Conservation (phyloP, 1,284 basidiomycete genomes). For the Irpex rosettiformis region DNA sequence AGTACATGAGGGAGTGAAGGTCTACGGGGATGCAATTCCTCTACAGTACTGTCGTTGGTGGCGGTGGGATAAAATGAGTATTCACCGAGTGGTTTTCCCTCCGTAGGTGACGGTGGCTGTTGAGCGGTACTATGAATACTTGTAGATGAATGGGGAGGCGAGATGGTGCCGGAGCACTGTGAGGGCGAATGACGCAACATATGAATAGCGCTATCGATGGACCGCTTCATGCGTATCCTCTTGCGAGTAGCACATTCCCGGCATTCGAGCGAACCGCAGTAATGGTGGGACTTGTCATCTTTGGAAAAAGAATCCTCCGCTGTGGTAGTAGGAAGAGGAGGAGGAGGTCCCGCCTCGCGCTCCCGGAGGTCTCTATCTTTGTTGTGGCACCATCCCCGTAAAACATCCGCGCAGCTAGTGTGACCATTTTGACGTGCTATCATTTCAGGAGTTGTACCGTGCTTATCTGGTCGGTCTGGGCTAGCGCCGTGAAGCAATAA, state of each 20-base stretch:
- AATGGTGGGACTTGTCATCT: constrained; percentile 18
- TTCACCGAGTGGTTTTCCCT: constrained; percentile 26
- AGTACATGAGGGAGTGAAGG: constrained; percentile 37
- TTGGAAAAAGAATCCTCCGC: constrained; percentile 18
- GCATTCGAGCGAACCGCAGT: constrained; percentile 26
- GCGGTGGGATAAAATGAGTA: constrained; percentile 22
- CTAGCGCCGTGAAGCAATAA: constrained; percentile 81
- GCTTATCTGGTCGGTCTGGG: constrained; percentile 78
- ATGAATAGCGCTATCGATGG: constrained; percentile 59
- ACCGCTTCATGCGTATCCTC: constrained; percentile 56
- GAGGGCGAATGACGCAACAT: constrained; percentile 46
- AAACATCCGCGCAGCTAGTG: constrained; percentile 58
- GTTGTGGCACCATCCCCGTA: constrained; percentile 52
- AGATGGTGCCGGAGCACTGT: constrained; percentile 19
- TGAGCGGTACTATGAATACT: constrained; percentile 17
- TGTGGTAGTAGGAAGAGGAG: no score
- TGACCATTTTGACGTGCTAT: constrained; percentile 68
- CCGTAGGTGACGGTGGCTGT: constrained; percentile 36
- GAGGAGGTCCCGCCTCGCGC: constrained; percentile 21
- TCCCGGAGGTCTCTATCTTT: constrained; percentile 54
- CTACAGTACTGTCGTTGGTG: constrained; percentile 24
- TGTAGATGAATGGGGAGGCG: constrained; percentile 23
- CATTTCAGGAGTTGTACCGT: constrained; percentile 77
- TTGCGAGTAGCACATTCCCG: constrained; percentile 33
- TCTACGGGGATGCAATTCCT: constrained; percentile 25